Percentiles rank a stretch among this genome's conserved stretches.
Evolutionary conservation across 192 early-diverging fungal genomes (phyloP).

Genomic region (Chytriomyces confervae): DNA sequence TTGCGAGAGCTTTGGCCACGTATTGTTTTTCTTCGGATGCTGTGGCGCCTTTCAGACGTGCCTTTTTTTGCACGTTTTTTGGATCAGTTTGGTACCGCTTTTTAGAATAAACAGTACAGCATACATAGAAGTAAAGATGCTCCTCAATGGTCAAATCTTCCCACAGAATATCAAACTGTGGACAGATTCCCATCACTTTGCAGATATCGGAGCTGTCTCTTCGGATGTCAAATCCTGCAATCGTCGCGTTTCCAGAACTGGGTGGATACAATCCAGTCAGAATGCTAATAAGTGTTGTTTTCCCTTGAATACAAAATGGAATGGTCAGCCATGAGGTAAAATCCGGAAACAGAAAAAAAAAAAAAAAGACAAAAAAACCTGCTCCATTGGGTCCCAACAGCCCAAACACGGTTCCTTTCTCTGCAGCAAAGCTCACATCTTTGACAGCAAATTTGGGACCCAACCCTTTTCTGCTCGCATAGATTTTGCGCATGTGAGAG

Average conservation of each 20-base stretch:
- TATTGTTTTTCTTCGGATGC: slow-evolving; percentile 56
- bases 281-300: slow-evolving; percentile 77
- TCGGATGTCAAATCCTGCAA: slow-evolving; percentile 64
- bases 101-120: not conserved
- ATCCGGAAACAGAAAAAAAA: not conserved
- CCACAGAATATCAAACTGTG: slow-evolving; percentile 80
- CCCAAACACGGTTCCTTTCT: slow-evolving; percentile 65
- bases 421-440: slow-evolving; percentile 69
- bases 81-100: too few species aligned
- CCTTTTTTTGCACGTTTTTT: slow-evolving; percentile 15
- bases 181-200: slow-evolving; percentile 76
- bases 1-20: slow-evolving; percentile 52
- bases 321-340: not conserved
- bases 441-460: slow-evolving; percentile 68
- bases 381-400: slow-evolving; percentile 55
- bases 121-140: slow-evolving; percentile 72
- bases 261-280: slow-evolving; percentile 73
- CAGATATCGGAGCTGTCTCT: slow-evolving; percentile 65
- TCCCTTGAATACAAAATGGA: slow-evolving; percentile 52
- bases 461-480: slow-evolving; percentile 43
- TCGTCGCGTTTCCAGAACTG: slow-evolving; percentile 64
- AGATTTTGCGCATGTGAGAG: slow-evolving; percentile 70
- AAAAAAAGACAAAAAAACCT: not conserved
- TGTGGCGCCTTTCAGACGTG: slow-evolving; percentile 72
- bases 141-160: slow-evolving; percentile 74